Conservation (phyloP, 805 yeast species). For the Tetrapisispora arboricola region DNA sequence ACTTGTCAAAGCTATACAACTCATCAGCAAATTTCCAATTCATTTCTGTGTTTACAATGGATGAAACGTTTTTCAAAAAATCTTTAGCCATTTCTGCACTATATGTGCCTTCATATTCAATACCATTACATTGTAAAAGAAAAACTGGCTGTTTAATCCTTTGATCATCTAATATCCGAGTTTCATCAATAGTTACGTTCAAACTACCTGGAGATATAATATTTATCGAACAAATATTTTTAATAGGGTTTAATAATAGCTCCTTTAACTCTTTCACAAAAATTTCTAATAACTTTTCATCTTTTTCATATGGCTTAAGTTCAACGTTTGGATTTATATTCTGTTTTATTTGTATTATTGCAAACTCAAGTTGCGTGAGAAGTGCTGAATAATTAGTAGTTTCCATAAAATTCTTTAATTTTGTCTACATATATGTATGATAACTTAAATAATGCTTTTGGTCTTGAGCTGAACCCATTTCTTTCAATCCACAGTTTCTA, state of each 20-base stretch:
- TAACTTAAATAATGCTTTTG: no score
- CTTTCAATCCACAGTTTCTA: no score
- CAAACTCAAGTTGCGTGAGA: no score
- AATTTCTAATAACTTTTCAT: not conserved
- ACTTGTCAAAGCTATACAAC: conserved; percentile 7
- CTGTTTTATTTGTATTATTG: no score
- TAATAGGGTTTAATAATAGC: not conserved
- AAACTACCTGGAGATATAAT: not conserved
- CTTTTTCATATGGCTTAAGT: no score
- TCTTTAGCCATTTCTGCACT: no score
- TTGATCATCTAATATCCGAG: not conserved
- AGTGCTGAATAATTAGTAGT: no score
- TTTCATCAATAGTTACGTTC: not conserved
- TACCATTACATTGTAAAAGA: not conserved
- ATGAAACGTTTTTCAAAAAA: not conserved
- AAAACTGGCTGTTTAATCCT: not conserved
- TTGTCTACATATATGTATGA: no score
- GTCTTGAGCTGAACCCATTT: no score
- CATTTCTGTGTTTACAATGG: no score
- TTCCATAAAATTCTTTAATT: no score
- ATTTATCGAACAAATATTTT: not conserved
- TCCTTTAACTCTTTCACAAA: not conserved
- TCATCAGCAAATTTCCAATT: not conserved
- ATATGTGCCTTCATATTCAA: not conserved
- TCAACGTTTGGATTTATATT: no score